Conservation (phyloP, 1,139 yeast genomes). For the Arxiozyma slooffiae region DNA sequence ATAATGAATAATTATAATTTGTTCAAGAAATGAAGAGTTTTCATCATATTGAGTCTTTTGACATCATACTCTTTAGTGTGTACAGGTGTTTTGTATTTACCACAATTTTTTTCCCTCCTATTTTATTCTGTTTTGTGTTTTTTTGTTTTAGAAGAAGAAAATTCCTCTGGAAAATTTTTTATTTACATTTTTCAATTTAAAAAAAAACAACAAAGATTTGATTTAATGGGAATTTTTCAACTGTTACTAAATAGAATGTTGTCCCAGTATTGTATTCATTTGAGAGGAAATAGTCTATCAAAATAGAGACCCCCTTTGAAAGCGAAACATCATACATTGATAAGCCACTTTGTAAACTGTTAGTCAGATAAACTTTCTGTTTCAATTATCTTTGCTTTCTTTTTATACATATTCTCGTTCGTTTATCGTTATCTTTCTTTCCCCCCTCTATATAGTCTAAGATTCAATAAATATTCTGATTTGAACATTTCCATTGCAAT, state of each 20-base stretch:
- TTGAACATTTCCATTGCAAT: constrained; percentile 4
- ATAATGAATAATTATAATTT: not conserved
- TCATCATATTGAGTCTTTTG: not conserved
- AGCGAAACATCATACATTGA: not conserved
- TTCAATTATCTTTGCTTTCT: not conserved
- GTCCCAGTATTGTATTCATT: not conserved
- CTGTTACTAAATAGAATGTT: not conserved
- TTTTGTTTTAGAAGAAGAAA: not conserved
- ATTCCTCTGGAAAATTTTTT: constrained; percentile 8
- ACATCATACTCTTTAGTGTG: constrained; percentile 1
- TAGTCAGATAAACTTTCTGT: not conserved
- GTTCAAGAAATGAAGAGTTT: not conserved
- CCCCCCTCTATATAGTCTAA: not conserved
- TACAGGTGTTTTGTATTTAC: constrained; percentile 3
- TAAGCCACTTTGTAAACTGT: not conserved
- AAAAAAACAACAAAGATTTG: not conserved
- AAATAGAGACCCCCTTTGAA: not conserved
- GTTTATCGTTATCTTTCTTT: not conserved
- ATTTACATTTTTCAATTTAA: not conserved
- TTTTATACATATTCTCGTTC: too few relatives aligned
- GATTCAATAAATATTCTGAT: not conserved
- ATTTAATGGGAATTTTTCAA: not conserved
- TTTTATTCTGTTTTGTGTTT: too few relatives aligned
- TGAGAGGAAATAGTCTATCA: not conserved
- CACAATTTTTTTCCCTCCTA: not conserved